Base-by-base conservation (phyloP, 306 rosid species). In the Lathyrus sativus region DNA sequence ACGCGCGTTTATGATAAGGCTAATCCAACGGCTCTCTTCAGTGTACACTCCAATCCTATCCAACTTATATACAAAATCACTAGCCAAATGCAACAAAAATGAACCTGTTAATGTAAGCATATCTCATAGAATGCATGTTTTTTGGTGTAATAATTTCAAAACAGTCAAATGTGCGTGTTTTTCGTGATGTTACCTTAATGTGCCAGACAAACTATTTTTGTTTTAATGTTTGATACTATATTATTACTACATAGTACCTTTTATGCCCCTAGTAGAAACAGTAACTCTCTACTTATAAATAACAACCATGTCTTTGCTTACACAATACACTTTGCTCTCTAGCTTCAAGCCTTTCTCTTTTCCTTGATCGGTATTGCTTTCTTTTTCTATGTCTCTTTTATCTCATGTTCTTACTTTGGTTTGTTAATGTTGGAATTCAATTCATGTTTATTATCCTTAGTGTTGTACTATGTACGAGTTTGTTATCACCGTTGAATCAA, bases 281-380 rank as follows among this genome's bases (percentile, higher is more conserved):
- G 22, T 0, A 19, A 19, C 22, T 19, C 22, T 19, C 22, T 19
- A 19, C 22, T 19, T 18, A 18, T 50, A 50, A 33, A 43, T 15
- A 48, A 60, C 19, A 18, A 41, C 3, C 22, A 17, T 39, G 29
- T 3, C 37, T 42, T 22, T 55, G 45, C 11, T 65, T 17, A 2
- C n/a, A 67, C 44, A 15, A 54, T 80, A 54, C 60, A 14, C 57
- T 41, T 56, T 55, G 19, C 28, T 19, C 19, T 59, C 50, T 56
- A 61, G 54, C 68, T 54, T 37, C 56, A 10, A 49, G 31, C 3
- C 37, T 57, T 17, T 80, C 63, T 12, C 62, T 71, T 70, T 51
- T 64, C 74, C 60, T 73, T 53, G 26, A 43, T 69, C 64, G 82
- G 85, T 75, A 78, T 50, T 51, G 29, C 44, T 55, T 64, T 15